These are phyloP conservation scores for Pseudomonodictys pantanalensis DNA, from an alignment of 495 filamentous ascomycete species.

Conservation along the genomic window DNA sequence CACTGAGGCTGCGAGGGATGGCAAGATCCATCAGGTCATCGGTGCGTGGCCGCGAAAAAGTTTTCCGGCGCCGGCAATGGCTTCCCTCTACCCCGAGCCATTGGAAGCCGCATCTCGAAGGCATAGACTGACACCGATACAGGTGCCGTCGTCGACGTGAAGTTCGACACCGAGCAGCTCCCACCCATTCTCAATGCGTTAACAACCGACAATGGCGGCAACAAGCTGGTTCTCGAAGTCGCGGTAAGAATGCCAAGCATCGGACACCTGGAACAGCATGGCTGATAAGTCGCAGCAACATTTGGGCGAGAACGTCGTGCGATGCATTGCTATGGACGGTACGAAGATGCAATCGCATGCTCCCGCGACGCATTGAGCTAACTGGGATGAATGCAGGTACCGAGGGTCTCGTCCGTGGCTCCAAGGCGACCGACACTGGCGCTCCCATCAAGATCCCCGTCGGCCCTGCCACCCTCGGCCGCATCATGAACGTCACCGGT, in stretches of 20 bases:
- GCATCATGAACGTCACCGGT: constrained; percentile 99
- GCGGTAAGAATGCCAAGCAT: constrained; percentile 61
- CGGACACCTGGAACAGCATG: constrained; percentile 25
- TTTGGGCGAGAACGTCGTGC: constrained; percentile 97
- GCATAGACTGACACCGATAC: constrained; percentile 45
- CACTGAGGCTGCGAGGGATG: constrained; percentile 39
- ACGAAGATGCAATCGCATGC: constrained; percentile 39
- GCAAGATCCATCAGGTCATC: constrained; percentile 54
- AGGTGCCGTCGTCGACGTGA: constrained; percentile 68
- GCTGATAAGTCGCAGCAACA: constrained; percentile 76
- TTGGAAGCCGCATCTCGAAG: constrained; percentile 21
- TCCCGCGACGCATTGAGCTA: constrained; percentile 7
- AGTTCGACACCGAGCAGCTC: constrained; percentile 93
- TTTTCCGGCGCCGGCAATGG: constrained; percentile 27
- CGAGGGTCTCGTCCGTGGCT: constrained; percentile 95
- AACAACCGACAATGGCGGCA: constrained; percentile 81
- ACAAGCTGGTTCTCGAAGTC: constrained; percentile 96
- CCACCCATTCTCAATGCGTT: constrained; percentile 98
- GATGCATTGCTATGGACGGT: constrained; percentile 99
- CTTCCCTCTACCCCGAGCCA: constrained; percentile 19
- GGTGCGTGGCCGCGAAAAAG: constrained; percentile 54
- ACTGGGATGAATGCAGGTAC: constrained; percentile 63
- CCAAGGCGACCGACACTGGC: constrained; percentile 80
- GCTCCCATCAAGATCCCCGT: constrained; percentile 96
- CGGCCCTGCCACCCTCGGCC: constrained; percentile 89